Evolutionary conservation across 148 eudicot species (phyloP).

Genomic region (Rhododendron williamsianum): DNA sequence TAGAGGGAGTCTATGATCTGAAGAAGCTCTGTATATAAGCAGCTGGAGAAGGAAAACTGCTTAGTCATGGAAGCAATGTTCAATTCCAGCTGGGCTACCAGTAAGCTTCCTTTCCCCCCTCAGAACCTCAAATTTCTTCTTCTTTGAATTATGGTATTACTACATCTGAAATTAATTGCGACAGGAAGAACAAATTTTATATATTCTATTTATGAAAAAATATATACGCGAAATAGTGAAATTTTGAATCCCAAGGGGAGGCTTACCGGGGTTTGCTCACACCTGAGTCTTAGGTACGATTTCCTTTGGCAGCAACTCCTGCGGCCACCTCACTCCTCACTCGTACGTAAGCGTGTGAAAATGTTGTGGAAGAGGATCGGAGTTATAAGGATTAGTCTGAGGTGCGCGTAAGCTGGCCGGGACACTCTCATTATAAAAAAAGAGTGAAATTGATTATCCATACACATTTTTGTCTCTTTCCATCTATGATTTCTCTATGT

Average conservation of each 20-base stretch:
- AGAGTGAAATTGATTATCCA: not conserved
- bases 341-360: too few species aligned
- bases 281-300: too few species aligned
- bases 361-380: too few species aligned
- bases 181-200: not conserved
- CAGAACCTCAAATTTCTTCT: not conserved
- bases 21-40: not conserved
- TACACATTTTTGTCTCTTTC: not conserved
- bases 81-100: constrained; percentile 12
- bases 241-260: too few species aligned
- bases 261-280: too few species aligned
- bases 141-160: not conserved
- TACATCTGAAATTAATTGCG: not conserved
- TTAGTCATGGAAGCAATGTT: constrained; percentile 9
- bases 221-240: too few species aligned
- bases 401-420: too few species aligned
- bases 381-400: too few species aligned
- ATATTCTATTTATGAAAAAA: too few species aligned
- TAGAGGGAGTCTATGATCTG: not conserved
- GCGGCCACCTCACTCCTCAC: too few species aligned
- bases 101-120: constrained; percentile 11
- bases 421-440: too few species aligned
- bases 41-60: constrained; percentile 8
- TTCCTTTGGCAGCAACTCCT: too few species aligned
- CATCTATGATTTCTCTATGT: not conserved